phyloP scores from a whole-genome alignment of 208 protist genomes.

The Trypanosoma boissoni region DNA sequence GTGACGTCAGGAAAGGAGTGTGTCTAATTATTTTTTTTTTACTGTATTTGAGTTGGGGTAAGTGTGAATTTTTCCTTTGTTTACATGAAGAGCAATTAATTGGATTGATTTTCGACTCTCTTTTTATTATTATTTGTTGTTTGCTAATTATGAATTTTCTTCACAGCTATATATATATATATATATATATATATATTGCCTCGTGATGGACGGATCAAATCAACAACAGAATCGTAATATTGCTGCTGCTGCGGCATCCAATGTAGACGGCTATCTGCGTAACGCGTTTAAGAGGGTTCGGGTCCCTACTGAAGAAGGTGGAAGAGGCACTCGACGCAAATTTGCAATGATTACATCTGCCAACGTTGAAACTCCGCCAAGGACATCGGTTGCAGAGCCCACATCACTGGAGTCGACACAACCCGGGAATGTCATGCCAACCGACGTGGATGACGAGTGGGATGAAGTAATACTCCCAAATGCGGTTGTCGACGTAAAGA shows the following conservation, averaged over 20 bases:
- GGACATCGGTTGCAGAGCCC: background rate
- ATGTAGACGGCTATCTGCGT: conserved; percentile 81
- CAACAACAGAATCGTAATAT: conserved; percentile 24
- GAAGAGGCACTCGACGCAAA: conserved; percentile 73
- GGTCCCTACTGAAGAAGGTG: conserved; percentile 71
- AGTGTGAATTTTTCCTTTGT: too few relatives aligned
- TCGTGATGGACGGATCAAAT: conserved; percentile 5
- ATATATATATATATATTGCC: too few relatives aligned
- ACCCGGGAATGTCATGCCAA: conserved; percentile 1
- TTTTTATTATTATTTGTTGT: too few relatives aligned
- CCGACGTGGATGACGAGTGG: conserved; percentile 74
- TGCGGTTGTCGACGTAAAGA: conserved; percentile 16
- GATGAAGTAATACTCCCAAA: conserved; percentile 73
- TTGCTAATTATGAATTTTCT: too few relatives aligned
- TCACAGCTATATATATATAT: too few relatives aligned
- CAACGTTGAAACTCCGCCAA: conserved; percentile 8
- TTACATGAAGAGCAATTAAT: too few relatives aligned
- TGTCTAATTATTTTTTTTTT: too few relatives aligned
- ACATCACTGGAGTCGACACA: background rate
- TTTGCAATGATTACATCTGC: conserved; percentile 81
- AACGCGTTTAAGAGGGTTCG: conserved; percentile 72
- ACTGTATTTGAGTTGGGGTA: too few relatives aligned
- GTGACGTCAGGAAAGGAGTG: conserved; percentile 7
- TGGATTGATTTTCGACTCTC: too few relatives aligned
- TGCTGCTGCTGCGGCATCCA: conserved; percentile 57